Evolutionary conservation across 495 filamentous ascomycete genomes (phyloP), one percentile per base, ranked within the genome.

Genomic region (Chaetomium cochliodes): DNA sequence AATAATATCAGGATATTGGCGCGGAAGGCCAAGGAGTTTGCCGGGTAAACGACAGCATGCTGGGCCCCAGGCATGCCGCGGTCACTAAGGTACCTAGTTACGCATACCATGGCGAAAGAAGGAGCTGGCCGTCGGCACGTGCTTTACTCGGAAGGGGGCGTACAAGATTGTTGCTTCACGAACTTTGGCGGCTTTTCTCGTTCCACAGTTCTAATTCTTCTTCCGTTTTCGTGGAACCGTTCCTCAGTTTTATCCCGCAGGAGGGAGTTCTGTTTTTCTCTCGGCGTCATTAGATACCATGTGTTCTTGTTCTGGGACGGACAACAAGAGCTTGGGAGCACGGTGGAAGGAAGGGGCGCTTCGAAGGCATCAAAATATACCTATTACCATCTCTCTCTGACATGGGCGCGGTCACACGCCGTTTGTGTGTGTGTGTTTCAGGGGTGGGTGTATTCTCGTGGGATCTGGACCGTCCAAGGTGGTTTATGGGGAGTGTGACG

Each of bases 1-100:
- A 89, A 96, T 74, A 96, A 97, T 73, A 85, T 96, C 33, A 80
- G 89, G 42, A 73, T 90, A 1, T 72, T 93, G 64, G 86, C 86
- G n/a, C 77, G 85, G 59, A 72, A 75, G 62, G 72, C 74, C 5
- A 63, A 41, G 20, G 68, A 72, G 8, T 73, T 70, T 53, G 55
- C 13, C 3, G 26, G 57, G 30, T 26, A 23, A 18, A 23, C 33
- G 46, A 23, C 23, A 20, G 2, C 37, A 39, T 20, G 18, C 53
- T 22, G 0, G 28, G 18, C 50, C 50, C 13, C 13, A 30, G 4
- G 25, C 12, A 26, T 18, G 25, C 18, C 13, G 16, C 3, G 28
- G 16, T 22, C 5, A 41, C 5, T n/a, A n/a, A n/a, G n/a, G n/a
- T n/a, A n/a, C n/a, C n/a, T n/a, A n/a, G n/a, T n/a, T n/a, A n/a